Base-by-base conservation (phyloP, 169 alveolate genomes). In the Eimeria brunetti region DNA sequence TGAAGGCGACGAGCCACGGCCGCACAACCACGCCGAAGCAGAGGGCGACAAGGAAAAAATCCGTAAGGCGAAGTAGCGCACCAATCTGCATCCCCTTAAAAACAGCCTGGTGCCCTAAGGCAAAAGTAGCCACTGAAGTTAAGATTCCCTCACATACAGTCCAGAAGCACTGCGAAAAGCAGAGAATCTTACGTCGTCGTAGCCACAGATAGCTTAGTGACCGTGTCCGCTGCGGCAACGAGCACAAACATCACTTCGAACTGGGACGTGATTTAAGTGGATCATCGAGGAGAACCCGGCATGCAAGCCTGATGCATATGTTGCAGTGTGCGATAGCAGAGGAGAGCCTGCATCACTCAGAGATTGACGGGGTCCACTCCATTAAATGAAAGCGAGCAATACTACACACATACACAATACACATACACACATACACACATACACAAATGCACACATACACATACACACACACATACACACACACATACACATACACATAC, bases 1-100 rank as follows among this genome's bases (percentile, higher is more conserved):
- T 85, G 60, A 85, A 53, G 80, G 91, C 91, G 49, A 85, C 69
- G 33, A 85, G 80, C 91, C 91, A 85, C 12, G 91, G 91, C 60
- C 91, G 58, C 53, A 85, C 56, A 3, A 85, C 91, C 44, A 56
- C 69, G 78, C 91, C 91, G 60, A 85, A 46, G 78, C 91, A 85
- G 46, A 85, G 78, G 33, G 91, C 91, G 33, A 38, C 51, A n/a
- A 85, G 78, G 41, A 85, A 85, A n/a, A 85, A 85, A 11, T 85
- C 91, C 18, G 91, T 58, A 18, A 85, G 81, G 41, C 60, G 81
- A 18, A 58, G 91, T 30, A 85, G 78, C 38, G 78, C 91, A n/a
- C 91, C 91, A 44, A 85, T 41, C 20, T 46, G 91, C 58, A 85
- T 41, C n/a, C 91, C 75, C 49, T 38, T 36, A 38, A 46, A 33